These are phyloP conservation scores for Metroxylon sagu DNA, from an alignment of 176 grass and related monocot genomes.

Conservation along the genomic window DNA sequence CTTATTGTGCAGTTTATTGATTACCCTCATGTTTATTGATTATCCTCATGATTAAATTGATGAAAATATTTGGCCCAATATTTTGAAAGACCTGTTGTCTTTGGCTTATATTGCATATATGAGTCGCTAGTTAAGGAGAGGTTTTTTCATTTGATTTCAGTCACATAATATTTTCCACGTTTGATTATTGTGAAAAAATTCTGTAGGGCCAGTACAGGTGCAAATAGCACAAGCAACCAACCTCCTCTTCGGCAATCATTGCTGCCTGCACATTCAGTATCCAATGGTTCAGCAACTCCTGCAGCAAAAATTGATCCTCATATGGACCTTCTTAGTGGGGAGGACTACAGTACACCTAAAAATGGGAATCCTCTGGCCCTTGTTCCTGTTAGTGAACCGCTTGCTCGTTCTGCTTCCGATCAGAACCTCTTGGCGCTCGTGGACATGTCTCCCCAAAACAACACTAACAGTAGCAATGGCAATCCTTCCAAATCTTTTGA, in stretches of 20 bases:
- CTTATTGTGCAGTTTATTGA: no score
- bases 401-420: slow-evolving; percentile 46
- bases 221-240: slow-evolving; percentile 35
- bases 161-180: no score
- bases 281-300: slow-evolving; percentile 27
- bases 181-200: neutral
- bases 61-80: no score
- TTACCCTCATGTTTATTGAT: no score
- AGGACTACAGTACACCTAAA: slow-evolving; percentile 62
- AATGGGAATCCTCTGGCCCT: slow-evolving; percentile 50
- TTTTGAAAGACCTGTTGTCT: no score
- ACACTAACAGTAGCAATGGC: slow-evolving; percentile 33
- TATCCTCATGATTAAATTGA: no score
- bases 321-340: slow-evolving; percentile 86
- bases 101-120: no score
- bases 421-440: slow-evolving; percentile 70
- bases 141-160: no score
- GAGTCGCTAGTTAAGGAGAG: no score
- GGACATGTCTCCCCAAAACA: slow-evolving; percentile 73
- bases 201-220: slow-evolving; percentile 37
- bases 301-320: slow-evolving; percentile 27
- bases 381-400: slow-evolving; percentile 43
- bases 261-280: slow-evolving; percentile 44
- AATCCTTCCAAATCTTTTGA: slow-evolving; percentile 22
- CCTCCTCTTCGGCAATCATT: slow-evolving; percentile 47